Conservation (phyloP, 2,329 filamentous ascomycete species). For the Epichloe sibirici region DNA sequence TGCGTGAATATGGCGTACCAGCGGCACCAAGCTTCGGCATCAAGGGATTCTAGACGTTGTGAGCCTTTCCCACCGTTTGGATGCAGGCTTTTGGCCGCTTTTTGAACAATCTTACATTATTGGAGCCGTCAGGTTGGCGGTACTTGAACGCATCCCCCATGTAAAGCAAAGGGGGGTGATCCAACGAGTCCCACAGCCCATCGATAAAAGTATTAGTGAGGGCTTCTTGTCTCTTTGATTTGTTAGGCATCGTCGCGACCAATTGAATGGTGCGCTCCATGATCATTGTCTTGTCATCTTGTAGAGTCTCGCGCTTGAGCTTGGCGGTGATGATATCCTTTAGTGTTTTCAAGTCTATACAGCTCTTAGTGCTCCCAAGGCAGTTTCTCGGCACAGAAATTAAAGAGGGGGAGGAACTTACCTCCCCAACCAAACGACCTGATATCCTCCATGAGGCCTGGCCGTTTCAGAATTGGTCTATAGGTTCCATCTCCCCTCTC, state of each 20-base stretch:
- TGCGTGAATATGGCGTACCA: constrained; percentile 53
- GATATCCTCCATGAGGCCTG: constrained; percentile 43
- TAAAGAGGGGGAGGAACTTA: constrained; percentile 12
- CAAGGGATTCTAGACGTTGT: constrained; percentile 41
- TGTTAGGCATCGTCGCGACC: constrained; percentile 49
- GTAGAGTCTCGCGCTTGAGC: constrained; percentile 46
- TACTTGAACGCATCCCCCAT: constrained; percentile 52
- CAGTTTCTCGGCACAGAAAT: not conserved
- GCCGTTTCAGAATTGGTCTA: constrained; percentile 32
- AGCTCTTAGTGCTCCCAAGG: not conserved
- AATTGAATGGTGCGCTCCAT: constrained; percentile 65
- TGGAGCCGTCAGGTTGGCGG: constrained; percentile 56
- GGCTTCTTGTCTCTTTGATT: constrained; percentile 47
- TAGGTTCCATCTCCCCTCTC: constrained; percentile 53
- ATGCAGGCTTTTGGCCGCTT: not conserved
- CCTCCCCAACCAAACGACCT: constrained; percentile 38
- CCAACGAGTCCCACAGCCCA: constrained; percentile 58
- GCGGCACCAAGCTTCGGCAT: constrained; percentile 55
- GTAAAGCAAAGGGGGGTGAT: constrained; percentile 62
- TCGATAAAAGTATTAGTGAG: constrained; percentile 58
- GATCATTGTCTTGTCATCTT: constrained; percentile 66
- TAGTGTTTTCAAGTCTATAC: constrained; percentile 48
- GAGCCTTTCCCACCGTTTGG: not conserved
- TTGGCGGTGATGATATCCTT: constrained; percentile 48
- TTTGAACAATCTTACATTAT: constrained; percentile 36